Evolutionary conservation across 805 yeast genomes (phyloP).

Genomic region (Candida patagonica): DNA sequence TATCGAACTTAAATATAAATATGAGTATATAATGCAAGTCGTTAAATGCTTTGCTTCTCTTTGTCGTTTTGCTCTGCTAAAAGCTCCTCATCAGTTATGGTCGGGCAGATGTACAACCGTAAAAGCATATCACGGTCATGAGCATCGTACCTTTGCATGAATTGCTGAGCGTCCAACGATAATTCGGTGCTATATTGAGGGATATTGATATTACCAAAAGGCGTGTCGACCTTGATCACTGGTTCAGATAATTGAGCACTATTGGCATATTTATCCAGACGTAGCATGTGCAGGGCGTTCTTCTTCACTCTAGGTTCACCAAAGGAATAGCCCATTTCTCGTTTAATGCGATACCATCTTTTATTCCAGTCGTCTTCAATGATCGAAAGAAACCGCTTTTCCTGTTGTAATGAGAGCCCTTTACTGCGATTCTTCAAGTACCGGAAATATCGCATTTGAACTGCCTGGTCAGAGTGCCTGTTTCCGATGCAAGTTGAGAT

Average conservation of each 20-base stretch:
- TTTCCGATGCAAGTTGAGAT: slow-evolving; percentile 22
- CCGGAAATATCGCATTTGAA: slow-evolving; percentile 39
- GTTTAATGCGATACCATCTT: slow-evolving; percentile 32
- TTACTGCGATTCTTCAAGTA: slow-evolving; percentile 31
- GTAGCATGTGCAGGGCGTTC: slow-evolving; percentile 4
- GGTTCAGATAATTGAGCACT: not conserved
- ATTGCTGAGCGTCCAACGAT: not conserved
- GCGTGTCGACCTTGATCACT: not conserved
- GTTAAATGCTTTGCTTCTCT: no score
- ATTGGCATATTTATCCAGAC: not conserved
- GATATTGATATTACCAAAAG: not conserved
- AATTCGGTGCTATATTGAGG: not conserved
- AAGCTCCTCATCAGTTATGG: no score
- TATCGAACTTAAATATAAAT: no score
- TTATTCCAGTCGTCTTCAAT: slow-evolving; percentile 33
- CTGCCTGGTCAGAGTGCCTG: slow-evolving; percentile 37
- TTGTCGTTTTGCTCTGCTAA: no score
- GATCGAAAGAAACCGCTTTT: slow-evolving; percentile 24
- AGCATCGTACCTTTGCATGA: not conserved
- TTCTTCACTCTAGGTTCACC: slow-evolving; percentile 9
- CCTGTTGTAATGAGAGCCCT: slow-evolving; percentile 31
- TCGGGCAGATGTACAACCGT: not conserved
- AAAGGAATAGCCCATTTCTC: slow-evolving; percentile 20
- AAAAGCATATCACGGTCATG: not conserved
- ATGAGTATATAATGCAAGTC: no score